Base-by-base conservation (phyloP, 176 grass and related monocot species). In the Guadua angustifolia region DNA sequence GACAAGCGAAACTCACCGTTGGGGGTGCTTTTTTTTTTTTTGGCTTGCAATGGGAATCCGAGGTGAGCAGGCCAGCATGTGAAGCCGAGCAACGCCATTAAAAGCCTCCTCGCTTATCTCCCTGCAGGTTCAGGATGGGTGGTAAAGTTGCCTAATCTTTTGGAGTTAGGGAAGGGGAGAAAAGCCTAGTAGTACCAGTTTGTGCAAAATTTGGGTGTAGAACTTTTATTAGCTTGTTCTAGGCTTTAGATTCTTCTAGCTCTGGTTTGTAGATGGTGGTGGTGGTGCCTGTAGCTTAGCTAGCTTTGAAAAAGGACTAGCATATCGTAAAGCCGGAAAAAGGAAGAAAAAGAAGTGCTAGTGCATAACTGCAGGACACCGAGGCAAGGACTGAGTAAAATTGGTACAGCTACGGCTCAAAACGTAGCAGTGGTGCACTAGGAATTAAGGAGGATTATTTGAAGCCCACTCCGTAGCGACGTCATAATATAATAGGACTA, bases 31-130 rank as follows among this genome's bases (percentile, higher is more conserved):
- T n/a, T 12, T n/a, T 7, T 5, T 12, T n/a, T 25, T n/a, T 7
- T 77, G 33, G 14, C 64, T n/a, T 6, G 29, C 42, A 40, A 35
- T 3, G 68, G 76, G 84, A 73, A 86, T 79, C 84, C 84, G 76
- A 86, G 66, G 75, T 25, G 55, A 71, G 9, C 7, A 52, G 67
- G 75, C 32, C 52, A 15, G 57, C 84, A 73, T 66, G 84, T 46
- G 85, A 81, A 49, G 35, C 56, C 76, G 73, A 64, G 70, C 19
- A 4, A 5, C 71, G 66, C 53, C 58, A 83, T 65, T 74, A 6
- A 75, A 83, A 51, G 58, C 71, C 32, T 51, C 42, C 25, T 26
- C 1, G 8, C 25, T 13, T 3, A 3, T 60, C 57, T 59, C 11
- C n/a, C 56, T 22, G 56, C 21, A 1, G 8, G 21, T n/a, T 18